Base-by-base conservation (phyloP, 495 filamentous ascomycete species). In the Podospora pseudopauciseta region DNA sequence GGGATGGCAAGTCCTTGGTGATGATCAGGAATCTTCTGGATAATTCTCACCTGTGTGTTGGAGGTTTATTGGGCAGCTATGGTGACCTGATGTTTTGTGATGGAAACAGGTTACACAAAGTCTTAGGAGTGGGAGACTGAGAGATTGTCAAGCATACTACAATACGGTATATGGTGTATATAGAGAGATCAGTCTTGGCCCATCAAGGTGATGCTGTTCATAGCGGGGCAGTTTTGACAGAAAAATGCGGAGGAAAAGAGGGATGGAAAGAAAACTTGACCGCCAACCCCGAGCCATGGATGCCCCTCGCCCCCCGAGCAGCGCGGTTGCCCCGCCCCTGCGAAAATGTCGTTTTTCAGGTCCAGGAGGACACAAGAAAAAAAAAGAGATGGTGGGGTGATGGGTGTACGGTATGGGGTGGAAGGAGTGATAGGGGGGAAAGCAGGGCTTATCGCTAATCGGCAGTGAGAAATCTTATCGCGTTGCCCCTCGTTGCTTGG, bases 351-450 rank as follows among this genome's bases (percentile, higher is more conserved):
- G 39, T 49, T 49, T 49, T 49, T 11, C 7, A 49, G 39, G 15
- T 49, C 15, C 15, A 16, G 39, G 39, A 16, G 30, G 30, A 32
- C 30, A n/a, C 26, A 32, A 34, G 32, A 19, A 34, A 39, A 44
- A 44, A 44, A 63, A 18, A 63, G 66, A 23, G 30, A 0, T 32
- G 61, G 70, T 68, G 70, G 70, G 70, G 64, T 71, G 70, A 71
- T 71, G 58, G 1, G 23, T 0, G 0, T n/a, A 65, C 70, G 11
- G 23, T 1, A 1, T 13, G 64, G 69, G 7, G 70, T 71, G 55
- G 15, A n/a, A 9, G 23, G 5, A 23, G 64, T 66, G 7, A 66
- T 71, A 44, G 16, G 13, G 7, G 30, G 5, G 18, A 23, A 9
- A 58, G 18, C 55, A 20, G 55, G 55, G 55, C 55, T 58, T 58